Conservation (phyloP, 78 protist genomes). For the Planoprotostelium fungivorum region DNA sequence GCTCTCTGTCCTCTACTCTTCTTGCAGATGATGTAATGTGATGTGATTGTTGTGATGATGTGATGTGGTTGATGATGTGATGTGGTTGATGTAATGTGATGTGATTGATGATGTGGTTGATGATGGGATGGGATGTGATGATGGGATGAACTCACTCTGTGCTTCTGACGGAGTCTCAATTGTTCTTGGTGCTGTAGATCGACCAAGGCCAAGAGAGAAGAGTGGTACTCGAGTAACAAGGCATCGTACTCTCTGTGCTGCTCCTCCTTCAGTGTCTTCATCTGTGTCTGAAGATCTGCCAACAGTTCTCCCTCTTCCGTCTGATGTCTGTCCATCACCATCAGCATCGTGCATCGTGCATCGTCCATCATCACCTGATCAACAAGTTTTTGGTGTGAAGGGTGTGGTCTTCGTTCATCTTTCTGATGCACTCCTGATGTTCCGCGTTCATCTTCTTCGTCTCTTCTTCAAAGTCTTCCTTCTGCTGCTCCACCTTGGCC, state of each 20-base stretch:
- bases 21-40: neutral
- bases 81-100: too few relatives aligned
- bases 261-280: neutral
- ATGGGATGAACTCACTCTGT: neutral
- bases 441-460: neutral
- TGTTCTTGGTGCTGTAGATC: neutral
- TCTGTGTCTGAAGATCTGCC: neutral
- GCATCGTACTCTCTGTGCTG: neutral
- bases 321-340: neutral
- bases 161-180: neutral
- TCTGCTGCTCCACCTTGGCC: neutral
- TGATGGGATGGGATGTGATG: too few relatives aligned
- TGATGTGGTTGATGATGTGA: too few relatives aligned
- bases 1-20: too few relatives aligned
- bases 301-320: neutral
- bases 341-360: too few relatives aligned
- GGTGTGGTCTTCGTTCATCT: neutral
- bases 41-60: neutral
- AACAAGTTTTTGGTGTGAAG: neutral
- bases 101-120: too few relatives aligned
- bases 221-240: neutral
- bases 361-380: neutral
- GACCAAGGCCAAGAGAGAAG: neutral
- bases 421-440: neutral
- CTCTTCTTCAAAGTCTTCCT: neutral